These are phyloP conservation scores for Orbilia quercus DNA, from an alignment of 2,329 filamentous ascomycete genomes.

Conservation along the genomic window DNA sequence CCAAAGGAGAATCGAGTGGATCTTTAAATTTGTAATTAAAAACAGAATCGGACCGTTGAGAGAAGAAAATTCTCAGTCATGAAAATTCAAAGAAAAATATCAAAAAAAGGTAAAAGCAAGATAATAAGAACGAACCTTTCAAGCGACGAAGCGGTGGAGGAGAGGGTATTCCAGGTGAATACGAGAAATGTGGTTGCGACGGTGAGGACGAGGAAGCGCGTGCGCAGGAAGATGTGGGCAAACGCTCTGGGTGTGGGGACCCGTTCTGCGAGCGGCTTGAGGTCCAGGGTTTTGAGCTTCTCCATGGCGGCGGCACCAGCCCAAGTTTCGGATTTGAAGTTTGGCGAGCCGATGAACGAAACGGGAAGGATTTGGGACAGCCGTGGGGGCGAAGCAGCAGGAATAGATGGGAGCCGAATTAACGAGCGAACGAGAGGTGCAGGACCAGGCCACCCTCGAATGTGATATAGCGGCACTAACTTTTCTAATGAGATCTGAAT, in stretches of 20 bases:
- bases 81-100: neutral
- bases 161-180: conserved; percentile 42
- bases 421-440: conserved; percentile 16
- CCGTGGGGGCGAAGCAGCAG: neutral
- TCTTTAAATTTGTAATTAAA: neutral
- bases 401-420: conserved; percentile 4
- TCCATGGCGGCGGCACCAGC: conserved; percentile 25
- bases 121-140: conserved; percentile 31
- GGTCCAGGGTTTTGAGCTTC: conserved; percentile 33
- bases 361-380: neutral
- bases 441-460: neutral
- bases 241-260: conserved; percentile 40
- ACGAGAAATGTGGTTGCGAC: conserved; percentile 31
- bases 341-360: neutral
- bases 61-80: too few relatives aligned
- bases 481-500: too few relatives aligned
- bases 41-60: neutral
- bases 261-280: conserved; percentile 44
- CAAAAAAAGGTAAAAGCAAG: neutral
- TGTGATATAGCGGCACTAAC: neutral
- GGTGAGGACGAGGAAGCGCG: conserved; percentile 44
- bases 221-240: conserved; percentile 39
- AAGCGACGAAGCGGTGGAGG: conserved; percentile 37
- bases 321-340: neutral
- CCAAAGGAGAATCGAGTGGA: too few relatives aligned